Percentiles rank a stretch among this genome's conserved stretches.
These are phyloP conservation scores for Penicillium argentinense DNA, from an alignment of 495 filamentous ascomycete species.

Conservation along the genomic window DNA sequence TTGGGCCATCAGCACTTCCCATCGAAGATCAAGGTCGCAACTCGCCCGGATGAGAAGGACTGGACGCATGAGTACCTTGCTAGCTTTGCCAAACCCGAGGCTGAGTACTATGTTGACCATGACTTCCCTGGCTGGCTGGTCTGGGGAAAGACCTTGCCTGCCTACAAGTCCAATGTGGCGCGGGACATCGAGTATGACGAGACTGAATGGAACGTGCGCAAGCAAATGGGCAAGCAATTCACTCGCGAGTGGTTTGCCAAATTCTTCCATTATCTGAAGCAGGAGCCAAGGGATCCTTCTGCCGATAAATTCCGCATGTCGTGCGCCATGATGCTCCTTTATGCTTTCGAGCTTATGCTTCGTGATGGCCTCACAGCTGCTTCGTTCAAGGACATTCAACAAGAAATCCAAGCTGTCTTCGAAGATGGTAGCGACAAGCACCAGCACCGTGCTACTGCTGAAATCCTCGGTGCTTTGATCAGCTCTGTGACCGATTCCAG, in stretches of 20 bases:
- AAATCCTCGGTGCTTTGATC: slow-evolving; percentile 86
- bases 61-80: slow-evolving; percentile 78
- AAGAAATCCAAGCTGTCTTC: slow-evolving; percentile 69
- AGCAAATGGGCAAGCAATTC: slow-evolving; percentile 76
- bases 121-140: slow-evolving; percentile 98
- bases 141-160: slow-evolving; percentile 83
- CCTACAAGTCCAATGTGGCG: slow-evolving; percentile 66
- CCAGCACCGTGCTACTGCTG: slow-evolving; percentile 92
- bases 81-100: slow-evolving; percentile 75
- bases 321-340: slow-evolving; percentile 79
- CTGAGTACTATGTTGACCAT: slow-evolving; percentile 85
- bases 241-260: slow-evolving; percentile 82
- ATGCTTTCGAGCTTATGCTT: slow-evolving; percentile 84
- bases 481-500: slow-evolving; percentile 70
- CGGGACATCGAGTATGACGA: slow-evolving; percentile 80
- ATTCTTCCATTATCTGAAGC: slow-evolving; percentile 91
- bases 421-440: slow-evolving; percentile 97
- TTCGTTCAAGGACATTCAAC: slow-evolving; percentile 84
- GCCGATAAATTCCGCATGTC: slow-evolving; percentile 88
- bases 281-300: slow-evolving; percentile 83
- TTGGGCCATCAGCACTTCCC: slow-evolving; percentile 70
- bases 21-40: slow-evolving; percentile 71
- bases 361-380: slow-evolving; percentile 66
- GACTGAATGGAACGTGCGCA: slow-evolving; percentile 70
- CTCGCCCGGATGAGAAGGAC: slow-evolving; percentile 66